Evolutionary conservation across 1,284 basidiomycete species (phyloP).

Genomic region (Boletus holoroseus): DNA sequence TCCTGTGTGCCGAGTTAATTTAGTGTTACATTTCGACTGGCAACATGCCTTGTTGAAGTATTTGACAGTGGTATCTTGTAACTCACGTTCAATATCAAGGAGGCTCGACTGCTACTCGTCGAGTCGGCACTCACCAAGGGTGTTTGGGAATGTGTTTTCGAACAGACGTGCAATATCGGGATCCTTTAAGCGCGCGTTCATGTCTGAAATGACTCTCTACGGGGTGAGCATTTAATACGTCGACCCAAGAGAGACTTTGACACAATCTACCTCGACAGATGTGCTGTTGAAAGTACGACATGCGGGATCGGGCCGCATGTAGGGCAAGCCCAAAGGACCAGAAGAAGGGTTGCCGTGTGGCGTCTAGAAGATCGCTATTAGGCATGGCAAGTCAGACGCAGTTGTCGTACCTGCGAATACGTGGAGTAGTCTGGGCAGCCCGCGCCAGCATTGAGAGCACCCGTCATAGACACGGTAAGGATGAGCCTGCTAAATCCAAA

Average conservation of each 20-base stretch:
- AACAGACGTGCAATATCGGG: slow-evolving; percentile 70
- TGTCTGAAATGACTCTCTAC: slow-evolving; percentile 62
- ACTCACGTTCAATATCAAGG: background rate
- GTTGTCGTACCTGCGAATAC: slow-evolving; percentile 48
- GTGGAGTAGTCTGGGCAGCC: slow-evolving; percentile 60
- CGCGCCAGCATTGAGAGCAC: slow-evolving; percentile 31
- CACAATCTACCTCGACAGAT: slow-evolving; percentile 54
- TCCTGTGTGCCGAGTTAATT: slow-evolving; percentile 32
- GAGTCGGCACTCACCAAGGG: slow-evolving; percentile 46
- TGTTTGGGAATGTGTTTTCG: slow-evolving; percentile 75
- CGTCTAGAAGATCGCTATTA: slow-evolving; percentile 31
- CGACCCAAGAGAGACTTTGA: background rate
- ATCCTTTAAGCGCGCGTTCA: slow-evolving; percentile 64
- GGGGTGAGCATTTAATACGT: background rate
- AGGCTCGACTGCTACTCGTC: background rate
- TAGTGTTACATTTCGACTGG: background rate
- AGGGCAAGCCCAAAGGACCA: slow-evolving; percentile 60
- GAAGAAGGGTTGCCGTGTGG: slow-evolving; percentile 55
- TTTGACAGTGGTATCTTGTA: slow-evolving; percentile 65
- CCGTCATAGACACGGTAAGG: slow-evolving; percentile 20
- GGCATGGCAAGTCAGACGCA: background rate
- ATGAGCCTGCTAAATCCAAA: slow-evolving; percentile 10
- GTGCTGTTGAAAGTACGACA: slow-evolving; percentile 71
- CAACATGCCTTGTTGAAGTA: slow-evolving; percentile 55
- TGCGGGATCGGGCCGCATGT: slow-evolving; percentile 60